A percentile compares a stretch with the other conserved stretches of the same genome.
Conservation (phyloP, 768 basidiomycete species). For the Galerina marginata region DNA sequence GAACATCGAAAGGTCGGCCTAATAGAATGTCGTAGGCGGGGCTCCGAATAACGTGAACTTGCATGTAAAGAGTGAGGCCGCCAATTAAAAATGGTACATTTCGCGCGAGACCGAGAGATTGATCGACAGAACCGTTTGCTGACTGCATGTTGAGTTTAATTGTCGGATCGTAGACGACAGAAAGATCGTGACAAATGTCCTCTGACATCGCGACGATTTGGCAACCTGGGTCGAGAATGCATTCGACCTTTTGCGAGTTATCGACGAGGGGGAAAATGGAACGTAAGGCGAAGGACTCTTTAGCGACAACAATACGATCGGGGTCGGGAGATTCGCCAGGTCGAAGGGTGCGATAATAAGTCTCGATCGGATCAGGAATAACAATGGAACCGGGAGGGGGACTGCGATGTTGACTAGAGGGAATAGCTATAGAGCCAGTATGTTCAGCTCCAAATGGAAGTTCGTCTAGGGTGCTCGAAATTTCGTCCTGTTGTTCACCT, state of each 20-base stretch:
- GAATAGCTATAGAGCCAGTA: too few relatives aligned
- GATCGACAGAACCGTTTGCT: constrained; percentile 26
- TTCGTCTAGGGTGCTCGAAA: too few relatives aligned
- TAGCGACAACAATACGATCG: constrained; percentile 20
- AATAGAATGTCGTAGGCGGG: constrained; percentile 33
- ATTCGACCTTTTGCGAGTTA: constrained; percentile 21
- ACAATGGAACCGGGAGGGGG: constrained; percentile 8
- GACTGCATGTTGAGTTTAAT: constrained; percentile 27
- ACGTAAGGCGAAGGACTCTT: constrained; percentile 26
- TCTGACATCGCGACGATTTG: constrained; percentile 31
- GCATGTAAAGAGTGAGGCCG: constrained; percentile 28
- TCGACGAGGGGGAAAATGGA: constrained; percentile 25
- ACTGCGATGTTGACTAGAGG: neutral
- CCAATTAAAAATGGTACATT: constrained; percentile 31
- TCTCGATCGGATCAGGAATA: constrained; percentile 7
- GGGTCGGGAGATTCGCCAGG: constrained; percentile 14
- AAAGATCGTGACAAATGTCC: constrained; percentile 21
- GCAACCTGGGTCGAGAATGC: constrained; percentile 30
- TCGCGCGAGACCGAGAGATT: constrained; percentile 25
- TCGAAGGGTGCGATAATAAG: constrained; percentile 16
- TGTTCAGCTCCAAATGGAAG: too few relatives aligned
- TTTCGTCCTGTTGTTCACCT: too few relatives aligned
- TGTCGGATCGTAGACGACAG: constrained; percentile 22
- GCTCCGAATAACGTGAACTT: constrained; percentile 29
- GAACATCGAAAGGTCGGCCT: constrained; percentile 30